Conservation (phyloP, 805 yeast species). For the Sugiyamaella lignohabitans region DNA sequence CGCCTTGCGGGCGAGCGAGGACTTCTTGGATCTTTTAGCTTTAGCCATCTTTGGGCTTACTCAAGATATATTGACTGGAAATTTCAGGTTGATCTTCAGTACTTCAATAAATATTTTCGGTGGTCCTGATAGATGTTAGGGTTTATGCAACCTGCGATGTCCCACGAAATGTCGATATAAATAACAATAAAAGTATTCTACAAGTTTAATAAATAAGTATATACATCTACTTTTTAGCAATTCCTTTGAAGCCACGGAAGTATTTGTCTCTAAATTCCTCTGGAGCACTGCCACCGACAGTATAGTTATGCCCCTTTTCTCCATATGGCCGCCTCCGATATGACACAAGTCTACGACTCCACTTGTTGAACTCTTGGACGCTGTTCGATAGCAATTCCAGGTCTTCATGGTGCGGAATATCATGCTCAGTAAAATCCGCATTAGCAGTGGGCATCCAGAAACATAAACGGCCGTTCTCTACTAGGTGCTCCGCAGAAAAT, state of each 20-base stretch:
- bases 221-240: background rate
- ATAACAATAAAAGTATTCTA: no score
- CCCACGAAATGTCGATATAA: no score
- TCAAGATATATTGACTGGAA: no score
- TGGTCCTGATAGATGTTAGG: no score
- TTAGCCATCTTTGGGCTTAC: slow-evolving; percentile 18
- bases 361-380: slow-evolving; percentile 83
- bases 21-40: slow-evolving; percentile 18
- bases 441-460: slow-evolving; percentile 99
- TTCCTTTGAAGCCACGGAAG: slow-evolving; percentile 51
- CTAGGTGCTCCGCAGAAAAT: slow-evolving; percentile 67
- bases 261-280: slow-evolving; percentile 73
- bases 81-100: no score
- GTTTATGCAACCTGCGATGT: no score
- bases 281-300: slow-evolving; percentile 42
- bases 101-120: no score
- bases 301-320: slow-evolving; percentile 37
- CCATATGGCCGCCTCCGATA: slow-evolving; percentile 53
- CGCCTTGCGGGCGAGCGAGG: background rate
- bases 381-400: slow-evolving; percentile 65
- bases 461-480: slow-evolving; percentile 71
- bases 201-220: no score
- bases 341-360: slow-evolving; percentile 84
- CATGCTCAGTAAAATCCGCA: slow-evolving; percentile 59
- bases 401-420: slow-evolving; percentile 71